Evolutionary conservation across 345 rosid species (phyloP), one percentile per base, ranked within the genome.

Genomic region (Euphorbia pulcherrima): DNA sequence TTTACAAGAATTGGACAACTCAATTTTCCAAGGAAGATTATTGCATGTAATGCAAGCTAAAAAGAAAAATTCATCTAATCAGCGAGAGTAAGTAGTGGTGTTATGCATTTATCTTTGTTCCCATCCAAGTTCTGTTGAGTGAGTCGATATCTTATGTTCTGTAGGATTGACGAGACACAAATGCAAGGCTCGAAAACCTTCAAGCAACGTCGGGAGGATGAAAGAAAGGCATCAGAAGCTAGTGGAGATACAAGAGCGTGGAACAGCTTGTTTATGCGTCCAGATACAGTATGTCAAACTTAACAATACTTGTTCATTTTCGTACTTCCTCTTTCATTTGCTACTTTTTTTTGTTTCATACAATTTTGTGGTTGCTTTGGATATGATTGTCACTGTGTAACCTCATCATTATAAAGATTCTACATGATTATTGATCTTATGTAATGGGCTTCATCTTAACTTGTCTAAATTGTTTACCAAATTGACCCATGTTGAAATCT

Each of bases 181-280:
- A 71, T 51, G 50, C 84, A 80, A 64, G 75, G 81, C 67, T 64
- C 86, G 76, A 86, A 83, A 75, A 86, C 86, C 61, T 81, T 93
- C 72, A 93, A 93, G 82, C 88, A 89, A 75, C 77, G 74, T 71
- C 85, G 88, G 65, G 90, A 83, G 69, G 98, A 89, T 67, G 86
- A 89, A 76, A 84, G 84, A 81, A 93, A 89, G 82, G 92, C 90
- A 71, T 75, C 96, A 72, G 97, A 93, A 86, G 86, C 91, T 24
- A 68, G 95, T 70, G 99, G 99, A 80, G 78, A 91, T 75, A 84
- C 91, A 37, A 89, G 79, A 80, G 86, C 96, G 66, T 91, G 99
- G 99, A 94, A 91, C 81, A 88, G 92, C 80, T 80, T 94, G 70
- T 94, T 89, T 79, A 86, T 94, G 96, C 91, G 91, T 47, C 66